Percentiles rank a stretch among this genome's conserved stretches.
These are phyloP conservation scores for Aureobasidium sp. DNA, from an alignment of 2,329 filamentous ascomycete species.

Conservation along the genomic window DNA sequence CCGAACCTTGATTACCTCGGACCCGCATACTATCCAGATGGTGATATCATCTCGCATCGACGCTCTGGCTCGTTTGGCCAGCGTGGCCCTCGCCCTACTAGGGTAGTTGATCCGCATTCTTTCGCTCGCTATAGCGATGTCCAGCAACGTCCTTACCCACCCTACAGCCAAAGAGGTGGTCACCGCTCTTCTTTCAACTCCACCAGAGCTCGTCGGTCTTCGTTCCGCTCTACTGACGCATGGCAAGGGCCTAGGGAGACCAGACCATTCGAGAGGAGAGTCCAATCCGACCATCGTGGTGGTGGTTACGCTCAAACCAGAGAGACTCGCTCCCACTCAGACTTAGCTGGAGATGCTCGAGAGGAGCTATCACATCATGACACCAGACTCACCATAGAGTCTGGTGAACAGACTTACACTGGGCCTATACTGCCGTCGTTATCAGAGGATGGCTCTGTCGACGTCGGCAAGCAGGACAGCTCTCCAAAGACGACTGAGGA, in stretches of 20 bases:
- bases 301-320: neutral
- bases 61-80: neutral
- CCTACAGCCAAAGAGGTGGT: neutral
- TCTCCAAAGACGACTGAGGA: conserved; percentile 16
- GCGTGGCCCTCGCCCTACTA: neutral
- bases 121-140: neutral
- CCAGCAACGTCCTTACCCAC: neutral
- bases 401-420: neutral
- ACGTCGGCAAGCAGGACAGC: neutral
- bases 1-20: neutral
- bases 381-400: neutral
- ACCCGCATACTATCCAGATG: neutral
- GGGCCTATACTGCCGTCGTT: neutral
- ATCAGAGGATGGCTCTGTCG: neutral
- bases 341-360: neutral
- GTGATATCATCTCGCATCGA: neutral
- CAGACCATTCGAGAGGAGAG: neutral
- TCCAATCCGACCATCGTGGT: neutral
- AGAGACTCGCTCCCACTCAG: neutral
- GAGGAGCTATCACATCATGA: neutral
- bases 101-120: neutral
- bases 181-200: neutral
- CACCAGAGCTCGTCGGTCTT: neutral
- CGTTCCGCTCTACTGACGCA: neutral
- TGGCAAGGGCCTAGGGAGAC: neutral